These are phyloP conservation scores for Sporothrix variecibatus DNA, from an alignment of 2,329 filamentous ascomycete genomes.

Conservation along the genomic window DNA sequence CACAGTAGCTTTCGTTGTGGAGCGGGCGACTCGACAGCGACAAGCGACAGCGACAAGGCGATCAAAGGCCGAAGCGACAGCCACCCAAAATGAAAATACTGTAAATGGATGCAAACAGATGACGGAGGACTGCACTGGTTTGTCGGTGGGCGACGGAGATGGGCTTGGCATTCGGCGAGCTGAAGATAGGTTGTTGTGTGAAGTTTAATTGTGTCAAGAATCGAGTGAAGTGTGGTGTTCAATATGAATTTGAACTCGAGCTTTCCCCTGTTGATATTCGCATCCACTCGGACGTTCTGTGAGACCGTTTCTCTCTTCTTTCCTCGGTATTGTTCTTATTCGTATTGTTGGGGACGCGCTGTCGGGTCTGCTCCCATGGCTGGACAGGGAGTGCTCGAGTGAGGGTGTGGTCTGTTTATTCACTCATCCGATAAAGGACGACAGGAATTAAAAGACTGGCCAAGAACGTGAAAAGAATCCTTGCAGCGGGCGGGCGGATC, in stretches of 20 bases:
- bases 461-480: not conserved
- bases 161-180: not conserved
- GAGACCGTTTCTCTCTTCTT: not conserved
- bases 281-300: not conserved
- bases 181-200: not conserved
- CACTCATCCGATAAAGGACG: not conserved
- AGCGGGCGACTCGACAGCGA: not conserved
- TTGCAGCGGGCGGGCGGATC: not conserved
- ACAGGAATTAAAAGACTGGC: not conserved
- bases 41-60: not conserved
- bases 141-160: not conserved
- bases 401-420: not conserved
- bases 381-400: not conserved
- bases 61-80: not conserved
- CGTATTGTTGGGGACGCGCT: not conserved
- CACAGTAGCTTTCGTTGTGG: not conserved
- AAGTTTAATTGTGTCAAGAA: not conserved
- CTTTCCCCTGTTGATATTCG: not conserved
- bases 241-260: not conserved
- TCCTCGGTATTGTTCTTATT: not conserved
- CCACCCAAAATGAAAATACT: not conserved
- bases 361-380: slow-evolving; percentile 10
- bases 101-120: not conserved
- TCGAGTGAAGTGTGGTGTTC: not conserved
- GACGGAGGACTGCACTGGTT: not conserved